These are phyloP conservation scores for Aurinia saxatilis DNA, from an alignment of 345 rosid genomes.

Conservation along the genomic window DNA sequence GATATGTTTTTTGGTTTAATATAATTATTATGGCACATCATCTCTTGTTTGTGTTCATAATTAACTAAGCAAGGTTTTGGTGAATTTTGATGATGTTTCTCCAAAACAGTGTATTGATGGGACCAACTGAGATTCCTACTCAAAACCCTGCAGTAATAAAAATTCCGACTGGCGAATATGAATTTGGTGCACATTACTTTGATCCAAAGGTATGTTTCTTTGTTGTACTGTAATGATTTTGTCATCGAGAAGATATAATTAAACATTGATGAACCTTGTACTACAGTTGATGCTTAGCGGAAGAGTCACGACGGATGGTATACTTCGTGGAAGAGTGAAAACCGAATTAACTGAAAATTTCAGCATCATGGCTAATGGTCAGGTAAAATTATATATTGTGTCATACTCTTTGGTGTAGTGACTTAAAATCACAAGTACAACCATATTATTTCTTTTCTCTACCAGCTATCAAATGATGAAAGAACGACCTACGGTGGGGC, in stretches of 20 bases:
- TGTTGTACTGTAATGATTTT: background rate
- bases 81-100: background rate
- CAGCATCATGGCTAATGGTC: slow-evolving; percentile 63
- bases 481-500: slow-evolving; percentile 62
- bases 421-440: no score
- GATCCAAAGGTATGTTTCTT: slow-evolving; percentile 48
- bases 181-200: slow-evolving; percentile 64
- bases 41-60: background rate
- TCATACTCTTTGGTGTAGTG: no score
- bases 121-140: slow-evolving; percentile 66
- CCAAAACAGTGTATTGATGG: slow-evolving; percentile 59
- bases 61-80: no score
- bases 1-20: background rate
- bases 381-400: slow-evolving; percentile 37
- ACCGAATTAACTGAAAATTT: slow-evolving; percentile 67
- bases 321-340: slow-evolving; percentile 60
- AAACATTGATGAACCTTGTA: background rate
- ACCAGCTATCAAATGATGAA: slow-evolving; percentile 63
- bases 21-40: background rate
- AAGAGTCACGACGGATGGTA: slow-evolving; percentile 70
- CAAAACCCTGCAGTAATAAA: slow-evolving; percentile 52
- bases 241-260: background rate
- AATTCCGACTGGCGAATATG: slow-evolving; percentile 64
- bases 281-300: slow-evolving; percentile 72
- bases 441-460: slow-evolving; percentile 6